These are phyloP conservation scores for Senna tora DNA, from an alignment of 306 rosid species.

Conservation along the genomic window DNA sequence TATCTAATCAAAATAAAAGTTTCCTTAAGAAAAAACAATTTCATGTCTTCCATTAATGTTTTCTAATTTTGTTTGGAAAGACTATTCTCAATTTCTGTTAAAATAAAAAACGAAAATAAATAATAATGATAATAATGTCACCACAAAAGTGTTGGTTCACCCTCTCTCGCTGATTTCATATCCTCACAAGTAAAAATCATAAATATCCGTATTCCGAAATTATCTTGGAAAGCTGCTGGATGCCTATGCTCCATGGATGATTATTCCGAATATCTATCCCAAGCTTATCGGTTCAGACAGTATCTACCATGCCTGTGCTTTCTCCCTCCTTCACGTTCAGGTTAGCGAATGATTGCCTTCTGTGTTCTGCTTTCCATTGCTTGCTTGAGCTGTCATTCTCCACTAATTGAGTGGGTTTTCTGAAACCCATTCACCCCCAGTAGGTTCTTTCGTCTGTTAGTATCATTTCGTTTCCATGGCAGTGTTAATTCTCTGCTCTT, in stretches of 20 bases:
- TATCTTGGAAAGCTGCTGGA: background rate
- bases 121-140: too few species aligned
- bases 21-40: too few species aligned
- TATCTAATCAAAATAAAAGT: too few species aligned
- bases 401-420: conserved; percentile 11
- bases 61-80: too few species aligned
- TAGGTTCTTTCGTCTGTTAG: conserved; percentile 20
- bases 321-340: conserved; percentile 30
- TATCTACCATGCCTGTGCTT: background rate
- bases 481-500: conserved; percentile 50
- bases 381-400: conserved; percentile 17
- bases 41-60: too few species aligned
- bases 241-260: background rate
- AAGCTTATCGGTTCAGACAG: background rate
- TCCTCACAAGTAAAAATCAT: background rate
- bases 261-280: conserved; percentile 4
- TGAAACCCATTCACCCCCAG: conserved; percentile 12
- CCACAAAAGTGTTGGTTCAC: too few species aligned
- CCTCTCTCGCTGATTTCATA: background rate
- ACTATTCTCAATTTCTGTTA: too few species aligned
- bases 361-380: background rate
- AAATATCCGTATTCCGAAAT: background rate
- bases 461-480: conserved; percentile 48
- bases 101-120: too few species aligned
- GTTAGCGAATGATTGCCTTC: conserved; percentile 24